Base-by-base conservation (phyloP, 1,284 basidiomycete genomes). In the Paramarasmius palmivorus region DNA sequence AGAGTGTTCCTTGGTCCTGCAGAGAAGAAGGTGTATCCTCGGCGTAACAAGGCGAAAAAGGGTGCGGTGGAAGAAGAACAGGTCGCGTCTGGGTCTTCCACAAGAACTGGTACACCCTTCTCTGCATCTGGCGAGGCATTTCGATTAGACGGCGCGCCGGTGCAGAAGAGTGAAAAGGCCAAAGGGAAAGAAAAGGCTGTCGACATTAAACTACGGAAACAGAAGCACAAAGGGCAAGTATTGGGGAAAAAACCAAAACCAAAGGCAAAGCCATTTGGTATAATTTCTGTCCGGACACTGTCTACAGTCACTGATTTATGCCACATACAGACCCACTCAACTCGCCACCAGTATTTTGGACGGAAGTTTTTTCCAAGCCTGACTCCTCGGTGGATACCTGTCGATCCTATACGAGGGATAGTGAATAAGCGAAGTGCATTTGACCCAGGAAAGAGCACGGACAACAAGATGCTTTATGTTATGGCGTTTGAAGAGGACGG, bases 261-360 rank as follows among this genome's bases (percentile, higher is more conserved):
- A 4, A 46, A 32, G 37, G 22, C 49, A 36, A 5, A 44, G 47
- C 23, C 48, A 49, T 52, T 7, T 2, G 49, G 47, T 19, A 20
- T 40, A 5, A n/a, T 17, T 25, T 35, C 17, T 42, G 19, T 42
- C 35, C 9, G 9, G 25, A 26, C n/a, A 10, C 12, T 29, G 19
- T 20, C 34, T 36, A 38, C 19, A 22, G 2, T 39, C n/a, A 2
- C 32, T 50, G n/a, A 19, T 19, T 32, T 51, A 32, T 7, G 17
- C 10, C 10, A 40, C 20, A 32, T 48, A 68, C 73, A 38, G 79
- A 87, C 67, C 86, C 85, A 36, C 72, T 70, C 20, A 72, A 64
- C 32, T 79, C 84, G n/a, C 90, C 95, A 1, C 97, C 96, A 0
- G 88, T 96, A 2, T 93, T 95, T 70, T 99, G 96, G 97, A 93